A percentile compares a stretch with the other conserved stretches of the same genome.
Evolutionary conservation across 2,329 filamentous ascomycete species (phyloP).

Genomic region (Verticillium zaregamsianum): DNA sequence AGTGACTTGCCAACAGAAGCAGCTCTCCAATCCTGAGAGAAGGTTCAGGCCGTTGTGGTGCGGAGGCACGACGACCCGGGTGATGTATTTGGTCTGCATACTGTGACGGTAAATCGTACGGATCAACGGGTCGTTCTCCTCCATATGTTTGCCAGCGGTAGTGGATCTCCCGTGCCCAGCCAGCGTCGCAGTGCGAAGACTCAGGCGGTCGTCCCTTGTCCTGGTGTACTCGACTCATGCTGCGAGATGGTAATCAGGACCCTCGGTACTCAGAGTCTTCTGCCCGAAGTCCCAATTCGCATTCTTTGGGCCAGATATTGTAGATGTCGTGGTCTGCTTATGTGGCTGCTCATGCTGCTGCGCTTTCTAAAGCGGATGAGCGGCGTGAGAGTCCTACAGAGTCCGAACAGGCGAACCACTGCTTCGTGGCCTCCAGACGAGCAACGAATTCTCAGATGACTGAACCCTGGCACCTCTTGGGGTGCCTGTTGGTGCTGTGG

Average conservation of each 20-base stretch:
- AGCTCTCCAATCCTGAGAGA: too few relatives aligned
- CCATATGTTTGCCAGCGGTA: background rate
- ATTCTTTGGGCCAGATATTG: background rate
- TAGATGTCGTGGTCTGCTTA: too few relatives aligned
- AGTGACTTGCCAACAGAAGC: too few relatives aligned
- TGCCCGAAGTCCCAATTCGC: background rate
- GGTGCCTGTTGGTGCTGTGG: background rate
- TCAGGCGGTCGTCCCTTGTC: background rate
- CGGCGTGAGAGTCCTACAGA: too few relatives aligned
- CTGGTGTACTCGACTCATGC: background rate
- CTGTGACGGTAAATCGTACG: too few relatives aligned
- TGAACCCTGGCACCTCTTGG: background rate
- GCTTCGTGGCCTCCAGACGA: background rate
- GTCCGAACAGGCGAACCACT: too few relatives aligned
- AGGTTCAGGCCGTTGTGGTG: too few relatives aligned
- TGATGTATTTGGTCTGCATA: background rate
- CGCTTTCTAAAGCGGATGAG: too few relatives aligned
- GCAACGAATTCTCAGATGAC: background rate
- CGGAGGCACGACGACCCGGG: background rate
- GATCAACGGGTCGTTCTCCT: background rate
- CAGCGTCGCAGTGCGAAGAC: background rate
- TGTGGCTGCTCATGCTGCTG: too few relatives aligned
- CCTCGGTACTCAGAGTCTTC: background rate
- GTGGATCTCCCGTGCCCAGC: background rate
- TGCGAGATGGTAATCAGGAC: background rate